Percentiles rank a stretch among this genome's conserved stretches.
Evolutionary conservation across 345 rosid genomes (phyloP).

Genomic region (Dimocarpus longan): DNA sequence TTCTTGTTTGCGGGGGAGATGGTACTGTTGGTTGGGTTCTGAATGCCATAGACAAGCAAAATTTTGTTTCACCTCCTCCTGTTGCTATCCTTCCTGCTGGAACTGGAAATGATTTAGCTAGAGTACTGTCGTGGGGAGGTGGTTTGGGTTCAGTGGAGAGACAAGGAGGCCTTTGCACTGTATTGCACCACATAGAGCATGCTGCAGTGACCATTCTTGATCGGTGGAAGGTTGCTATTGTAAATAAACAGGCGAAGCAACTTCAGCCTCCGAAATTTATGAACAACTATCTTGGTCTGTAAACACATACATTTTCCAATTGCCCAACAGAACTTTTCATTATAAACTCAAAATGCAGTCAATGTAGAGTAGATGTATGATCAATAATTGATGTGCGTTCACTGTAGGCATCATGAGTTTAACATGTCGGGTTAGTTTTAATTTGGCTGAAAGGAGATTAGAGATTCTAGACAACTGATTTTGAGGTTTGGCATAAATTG

Average conservation of each 20-base stretch:
- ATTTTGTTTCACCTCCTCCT: conserved; percentile 91
- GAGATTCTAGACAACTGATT: neutral
- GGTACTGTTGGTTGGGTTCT: conserved; percentile 96
- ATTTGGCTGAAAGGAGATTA: neutral
- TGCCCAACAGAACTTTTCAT: neutral
- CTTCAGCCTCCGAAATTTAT: conserved; percentile 70
- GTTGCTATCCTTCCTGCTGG: conserved; percentile 95
- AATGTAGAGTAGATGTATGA: neutral
- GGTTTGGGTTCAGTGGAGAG: conserved; percentile 84
- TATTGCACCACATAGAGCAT: conserved; percentile 70
- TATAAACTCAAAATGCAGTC: neutral
- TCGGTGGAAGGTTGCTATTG: conserved; percentile 75
- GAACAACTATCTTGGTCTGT: conserved; percentile 88
- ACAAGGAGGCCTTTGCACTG: conserved; percentile 80
- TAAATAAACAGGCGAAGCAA: conserved; percentile 66
- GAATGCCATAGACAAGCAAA: conserved; percentile 80
- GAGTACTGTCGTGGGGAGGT: conserved; percentile 86
- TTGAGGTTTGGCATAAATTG: neutral
- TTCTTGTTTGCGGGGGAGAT: conserved; percentile 94
- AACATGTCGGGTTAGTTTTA: neutral
- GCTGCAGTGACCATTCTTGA: conserved; percentile 93
- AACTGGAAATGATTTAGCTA: conserved; percentile 96
- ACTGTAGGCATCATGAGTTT: neutral
- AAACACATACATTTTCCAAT: conserved; percentile 12
- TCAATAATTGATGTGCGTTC: neutral